Base-by-base conservation (phyloP, 2,329 filamentous ascomycete genomes). In the Phialophora macrospora region DNA sequence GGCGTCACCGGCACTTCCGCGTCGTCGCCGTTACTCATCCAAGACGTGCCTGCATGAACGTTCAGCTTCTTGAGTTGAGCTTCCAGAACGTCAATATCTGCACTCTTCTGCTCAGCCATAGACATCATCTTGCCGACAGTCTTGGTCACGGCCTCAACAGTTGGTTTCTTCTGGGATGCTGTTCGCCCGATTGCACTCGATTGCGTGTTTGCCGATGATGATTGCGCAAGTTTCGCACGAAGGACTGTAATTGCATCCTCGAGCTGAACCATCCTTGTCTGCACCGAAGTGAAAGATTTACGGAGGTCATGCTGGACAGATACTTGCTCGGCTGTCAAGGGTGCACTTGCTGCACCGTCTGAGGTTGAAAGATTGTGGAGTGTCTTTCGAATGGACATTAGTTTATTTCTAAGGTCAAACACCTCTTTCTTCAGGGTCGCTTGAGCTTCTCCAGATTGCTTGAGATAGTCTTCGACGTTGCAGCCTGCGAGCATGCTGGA, bases 121-220 rank as follows among this genome's bases (percentile, higher is more conserved):
- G 83, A 86, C 38, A 93, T 97, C 90, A 99, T 93, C 75, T 95
- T 97, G 64, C 84, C 83, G 70, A 99, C 96, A 0, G 95, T 99
- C 66, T 91, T 91, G 71, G 93, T 89, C 22, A 99, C 91, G 0
- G 92, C 92, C 72, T 97, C 95, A 9, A 97, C 91, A 0, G 93
- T 97, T 0, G 95, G 95, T 4, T 89, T 85, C 58, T 84, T 82
- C 38, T 84, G 70, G 81, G 70, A 60, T 72, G 49, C 65, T 67
- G 64, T 66, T 48, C 71, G 62, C 32, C 71, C 66, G 34, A 70
- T 48, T 34, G 63, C 51, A 22, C 65, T 63, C 2, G 38, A 8
- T 20, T 44, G 75, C 73, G 30, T 74, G 84, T 49, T 80, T 79
- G 2, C 80, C 75, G 56, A 80, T 78, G 79, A 77, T 26, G 80